Base-by-base conservation (phyloP, 805 yeast genomes). In the Metschnikowia lochheadii region DNA sequence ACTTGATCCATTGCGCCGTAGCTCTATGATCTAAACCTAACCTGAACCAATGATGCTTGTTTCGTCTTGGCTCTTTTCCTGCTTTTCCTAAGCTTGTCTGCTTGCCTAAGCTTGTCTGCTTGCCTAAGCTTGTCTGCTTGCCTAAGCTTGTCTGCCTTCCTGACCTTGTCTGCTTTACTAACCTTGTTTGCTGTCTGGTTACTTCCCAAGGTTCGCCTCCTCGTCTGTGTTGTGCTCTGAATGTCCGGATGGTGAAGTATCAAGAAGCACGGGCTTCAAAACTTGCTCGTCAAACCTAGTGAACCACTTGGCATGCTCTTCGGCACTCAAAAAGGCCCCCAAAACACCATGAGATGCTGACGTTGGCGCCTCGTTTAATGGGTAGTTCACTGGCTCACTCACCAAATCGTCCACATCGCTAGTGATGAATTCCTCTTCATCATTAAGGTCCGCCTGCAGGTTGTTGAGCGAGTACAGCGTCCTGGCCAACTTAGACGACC, bases 231-330 rank as follows among this genome's bases (percentile, higher is more conserved):
- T 32, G 17, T 23, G 32, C 13, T 39, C 44, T 5, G 31, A 48
- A 29, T 31, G 15, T 13, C 50, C 52, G 14, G 43, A 49, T 11
- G 79, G 79, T 44, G 72, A 46, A 52, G 72, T 74, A 59, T 92
- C 98, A 51, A 91, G 76, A 48, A 92, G 77, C 0, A 89, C 96
- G 1, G 97, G 97, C 66, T 91, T 91, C 60, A 94, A 75, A 20
- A 94, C 94, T 63, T 89, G 89, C 60, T 94, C 97, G 64, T 94
- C 99, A 63, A 94, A 89, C 59, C 82, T 85, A 18, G 89, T 85
- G 66, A 94, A 94, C 98, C 99, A 92, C 63, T 80, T 84, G 10
- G 91, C 87, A 53, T 84, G 87, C 56, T 87, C 91, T 55, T 85
- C 92, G 1, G 80, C 78, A 52, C 75, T 73, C 32, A 78, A 61